Percentiles rank a stretch among this genome's conserved stretches.
Evolutionary conservation across 2,329 filamentous ascomycete genomes (phyloP).

Genomic region (Ceratocystis ficicola): DNA sequence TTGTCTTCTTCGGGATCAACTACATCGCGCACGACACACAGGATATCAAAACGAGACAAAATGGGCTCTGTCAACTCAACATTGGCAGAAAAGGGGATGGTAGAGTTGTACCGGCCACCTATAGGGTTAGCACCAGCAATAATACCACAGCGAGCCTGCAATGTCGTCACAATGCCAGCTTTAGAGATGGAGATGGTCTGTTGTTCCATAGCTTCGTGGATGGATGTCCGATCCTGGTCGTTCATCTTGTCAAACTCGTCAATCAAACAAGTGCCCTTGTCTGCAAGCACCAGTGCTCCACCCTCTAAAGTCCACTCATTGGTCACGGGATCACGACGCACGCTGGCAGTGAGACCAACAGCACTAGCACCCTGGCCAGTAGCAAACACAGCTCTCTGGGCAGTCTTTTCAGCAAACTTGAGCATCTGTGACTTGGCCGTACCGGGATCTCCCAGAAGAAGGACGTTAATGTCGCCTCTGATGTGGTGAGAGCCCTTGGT

Average conservation of each 20-base stretch:
- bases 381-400: slow-evolving; percentile 90
- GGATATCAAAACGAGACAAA: slow-evolving; percentile 91
- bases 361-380: slow-evolving; percentile 95
- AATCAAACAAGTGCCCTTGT: slow-evolving; percentile 88
- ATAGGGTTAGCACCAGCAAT: slow-evolving; percentile 95
- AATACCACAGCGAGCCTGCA: slow-evolving; percentile 91
- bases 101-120: slow-evolving; percentile 91
- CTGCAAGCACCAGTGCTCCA: slow-evolving; percentile 85
- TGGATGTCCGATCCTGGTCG: slow-evolving; percentile 92
- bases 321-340: slow-evolving; percentile 87
- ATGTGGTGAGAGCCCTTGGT: slow-evolving; percentile 83
- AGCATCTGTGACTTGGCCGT: slow-evolving; percentile 96
- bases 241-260: slow-evolving; percentile 99
- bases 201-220: slow-evolving; percentile 99
- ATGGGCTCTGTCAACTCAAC: slow-evolving; percentile 96
- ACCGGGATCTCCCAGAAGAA: slow-evolving; percentile 90
- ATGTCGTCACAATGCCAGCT: slow-evolving; percentile 91
- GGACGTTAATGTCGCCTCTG: slow-evolving; percentile 93
- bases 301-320: slow-evolving; percentile 97
- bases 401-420: slow-evolving; percentile 96
- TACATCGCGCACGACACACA: slow-evolving; percentile 90
- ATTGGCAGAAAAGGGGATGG: slow-evolving; percentile 88
- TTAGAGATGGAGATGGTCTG: slow-evolving; percentile 99
- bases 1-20: slow-evolving; percentile 90
- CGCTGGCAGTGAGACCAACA: slow-evolving; percentile 92